Evolutionary conservation across 1,139 yeast species (phyloP), one percentile per base, ranked within the genome.

Genomic region (Yamadazyma taylorii): DNA sequence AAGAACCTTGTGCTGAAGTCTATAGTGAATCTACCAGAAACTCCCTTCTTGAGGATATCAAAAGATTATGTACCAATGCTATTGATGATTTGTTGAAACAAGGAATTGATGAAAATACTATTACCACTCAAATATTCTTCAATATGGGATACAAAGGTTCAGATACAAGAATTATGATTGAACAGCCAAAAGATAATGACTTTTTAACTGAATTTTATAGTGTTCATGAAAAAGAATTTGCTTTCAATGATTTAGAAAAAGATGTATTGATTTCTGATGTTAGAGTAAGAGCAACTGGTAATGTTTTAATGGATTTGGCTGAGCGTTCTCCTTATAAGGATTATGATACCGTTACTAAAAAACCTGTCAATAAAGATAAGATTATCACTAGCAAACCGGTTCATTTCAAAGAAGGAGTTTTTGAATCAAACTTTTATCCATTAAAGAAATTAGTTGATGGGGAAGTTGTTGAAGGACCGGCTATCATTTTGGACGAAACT

Each of bases 401-500:
- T 22, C 24, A 37, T 3, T 47, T 47, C 28, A 42, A 45, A 28
- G 45, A 43, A 33, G 50, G 51, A 3, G 23, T 27, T 3, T 31
- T 38, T 6, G 45, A 43, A 1, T 41, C 55, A 6, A 41, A 46
- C 19, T 47, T 52, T 7, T 52, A 45, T 38, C 35, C 42, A 12
- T 43, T 52, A 36, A 33, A 43, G 8, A 37, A 46, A n/a, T 36
- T 52, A 27, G 27, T 39, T 3, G 38, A 39, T 29, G 59, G 59
- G 17, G 46, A 46, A 27, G 43, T 46, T 8, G 34, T 54, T n/a
- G 14, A 38, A 16, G 59, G 59, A 0, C 97, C 97, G 3, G 87
- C 95, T 0, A 78, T 89, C 47, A 73, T 89, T 42, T 82, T 89
- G 15, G 97, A 89, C 60, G 79, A 79, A 30, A 89, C 96, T 0